Base-by-base conservation (phyloP, 140 eudicot genomes). In the Ambrosia hybrid region DNA sequence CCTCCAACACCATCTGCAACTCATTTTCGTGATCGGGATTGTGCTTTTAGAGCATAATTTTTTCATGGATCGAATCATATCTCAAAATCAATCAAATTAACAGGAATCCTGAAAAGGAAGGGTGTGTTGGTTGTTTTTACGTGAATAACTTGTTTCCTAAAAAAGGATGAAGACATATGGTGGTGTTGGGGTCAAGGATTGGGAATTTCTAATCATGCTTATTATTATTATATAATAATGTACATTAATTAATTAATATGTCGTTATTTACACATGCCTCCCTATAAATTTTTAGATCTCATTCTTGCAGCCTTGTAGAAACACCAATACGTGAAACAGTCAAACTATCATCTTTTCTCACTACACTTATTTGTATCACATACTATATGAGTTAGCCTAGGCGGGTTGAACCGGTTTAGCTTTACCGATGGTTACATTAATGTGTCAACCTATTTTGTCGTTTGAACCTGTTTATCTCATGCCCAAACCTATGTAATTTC, bases 1-100 rank as follows among this genome's bases (percentile, higher is more conserved):
- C 95, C 83, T 92, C 30, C 53, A 92, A 65, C 5, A 92, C 88
- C 79, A 95, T 92, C 73, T 92, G 96, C 7, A 89, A 82, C 8
- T 88, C 98, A 65, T 78, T 81, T 87, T 92, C 89, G 4, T 81
- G 81, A 51, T 89, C 89, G n/a, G 63, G 70, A 60, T 88, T 21
- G 30, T 85, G 55, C 38, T 16, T 43, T 46, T 64, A 2, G 98
- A 89, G 57, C 95, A 87, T 55, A 87, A 64, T 21, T 81, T 92
- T 79, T 91, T 85, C 95, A 92, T 89, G 2, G 81, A 74, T 41
- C 52, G 67, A 59, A 80, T 62, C 81, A 79, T 77, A 5, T 57
- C 9, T 55, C 21, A 21, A 21, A 21, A 57, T 11, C 30, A 21
- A 21, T 21, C 30, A n/a, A 49, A 64, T 33, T 16, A 34, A 34